Base-by-base conservation (phyloP, 192 early-diverging fungal species). In the Coemansia sp. region DNA sequence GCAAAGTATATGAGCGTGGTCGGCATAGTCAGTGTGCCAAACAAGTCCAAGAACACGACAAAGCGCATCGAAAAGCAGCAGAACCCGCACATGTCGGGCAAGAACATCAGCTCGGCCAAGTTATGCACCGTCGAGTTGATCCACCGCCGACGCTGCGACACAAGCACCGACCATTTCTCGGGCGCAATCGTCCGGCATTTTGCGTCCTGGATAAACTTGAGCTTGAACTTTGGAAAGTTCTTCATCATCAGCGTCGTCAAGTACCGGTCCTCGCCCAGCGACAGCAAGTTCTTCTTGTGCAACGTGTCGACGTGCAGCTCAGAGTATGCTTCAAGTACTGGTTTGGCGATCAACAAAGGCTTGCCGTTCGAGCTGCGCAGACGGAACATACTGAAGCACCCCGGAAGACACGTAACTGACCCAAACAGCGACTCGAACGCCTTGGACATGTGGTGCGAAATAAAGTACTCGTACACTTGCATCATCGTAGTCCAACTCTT, bases 141-240 rank as follows among this genome's bases (percentile, higher is more conserved):
- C 96, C 96, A 98, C 7, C 96, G 90, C 70, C 96, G 92, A 49
- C 96, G 87, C 81, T 99, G 97, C 9, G 95, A 98, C 10, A 97
- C 71, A 50, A 99, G 79, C 10, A 99, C 84, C 1, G 82, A 77
- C 90, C 93, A 98, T 51, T 87, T 84, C 69, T 96, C 94, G 6
- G 97, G 97, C 2, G 91, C 95, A 7, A 91, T 88, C 11, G 97
- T 99, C 70, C 74, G 83, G 79, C 94, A 94, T 62, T 85, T 86
- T 49, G 97, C 97, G 71, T 97, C 89, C 6, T 91, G 84, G 12
- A 90, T 93, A 59, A 98, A 99, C 25, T 88, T 93, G 77, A 92
- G 93, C 81, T 93, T 94, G 84, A 91, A 92, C 67, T 91, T 83
- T n/a, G 97, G 94, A 80, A 99, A 99, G 71, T 98, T 89, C 75